These are phyloP conservation scores for Didymella pomorum DNA, from an alignment of 2,329 filamentous ascomycete genomes.

Conservation along the genomic window DNA sequence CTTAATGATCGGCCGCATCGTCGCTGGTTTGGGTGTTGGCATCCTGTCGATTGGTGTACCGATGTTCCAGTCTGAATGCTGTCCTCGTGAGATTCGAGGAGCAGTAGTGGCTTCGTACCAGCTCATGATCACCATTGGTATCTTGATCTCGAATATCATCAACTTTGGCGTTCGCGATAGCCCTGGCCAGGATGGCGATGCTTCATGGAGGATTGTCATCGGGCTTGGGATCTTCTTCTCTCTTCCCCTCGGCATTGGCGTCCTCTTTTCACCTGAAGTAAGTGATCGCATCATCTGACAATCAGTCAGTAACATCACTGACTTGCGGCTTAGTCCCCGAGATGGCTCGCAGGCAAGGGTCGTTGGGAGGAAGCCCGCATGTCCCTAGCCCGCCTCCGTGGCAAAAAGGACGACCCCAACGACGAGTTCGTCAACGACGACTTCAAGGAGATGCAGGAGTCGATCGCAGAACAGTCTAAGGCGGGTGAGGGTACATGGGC, in stretches of 20 bases:
- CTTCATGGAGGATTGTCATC: slow-evolving; percentile 47
- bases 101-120: slow-evolving; percentile 64
- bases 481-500: slow-evolving; percentile 41
- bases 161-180: slow-evolving; percentile 54
- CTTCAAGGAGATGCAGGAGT: slow-evolving; percentile 53
- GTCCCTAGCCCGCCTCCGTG: slow-evolving; percentile 63
- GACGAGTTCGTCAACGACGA: slow-evolving; percentile 61
- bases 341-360: slow-evolving; percentile 59
- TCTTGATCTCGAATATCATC: slow-evolving; percentile 46
- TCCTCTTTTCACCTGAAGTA: slow-evolving; percentile 41
- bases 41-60: slow-evolving; percentile 66
- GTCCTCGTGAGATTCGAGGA: slow-evolving; percentile 69
- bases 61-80: slow-evolving; percentile 72
- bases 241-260: slow-evolving; percentile 41
- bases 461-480: slow-evolving; percentile 39
- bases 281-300: neutral
- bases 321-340: slow-evolving; percentile 22
- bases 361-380: slow-evolving; percentile 59
- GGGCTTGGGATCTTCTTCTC: slow-evolving; percentile 46
- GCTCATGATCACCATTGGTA: slow-evolving; percentile 57
- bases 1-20: slow-evolving; percentile 58
- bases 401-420: slow-evolving; percentile 58
- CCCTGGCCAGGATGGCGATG: slow-evolving; percentile 47
- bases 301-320: neutral
- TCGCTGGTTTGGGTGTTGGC: slow-evolving; percentile 55